phyloP scores from a whole-genome alignment of 2,329 filamentous ascomycete species.

The Ophiocordyceps sinensis region DNA sequence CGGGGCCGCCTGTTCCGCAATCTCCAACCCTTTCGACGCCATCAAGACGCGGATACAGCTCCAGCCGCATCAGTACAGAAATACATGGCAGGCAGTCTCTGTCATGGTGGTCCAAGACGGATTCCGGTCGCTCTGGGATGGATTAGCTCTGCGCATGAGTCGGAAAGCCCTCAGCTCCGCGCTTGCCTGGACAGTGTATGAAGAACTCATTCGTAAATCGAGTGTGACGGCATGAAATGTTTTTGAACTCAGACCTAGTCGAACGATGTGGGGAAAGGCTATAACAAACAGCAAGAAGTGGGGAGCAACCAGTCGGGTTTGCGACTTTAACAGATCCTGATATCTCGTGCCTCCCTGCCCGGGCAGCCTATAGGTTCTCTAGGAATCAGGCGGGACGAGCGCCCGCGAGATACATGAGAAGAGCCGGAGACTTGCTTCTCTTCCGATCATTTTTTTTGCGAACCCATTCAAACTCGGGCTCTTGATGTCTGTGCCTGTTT shows the following conservation, averaged over 20 bases:
- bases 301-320: no score
- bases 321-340: background rate
- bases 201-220: conserved; percentile 65
- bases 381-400: conserved; percentile 25
- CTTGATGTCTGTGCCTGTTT: conserved; percentile 24
- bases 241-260: background rate
- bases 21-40: conserved; percentile 94
- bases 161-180: conserved; percentile 87
- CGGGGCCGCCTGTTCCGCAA: conserved; percentile 66
- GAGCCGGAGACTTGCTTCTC: conserved; percentile 40
- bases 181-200: conserved; percentile 95
- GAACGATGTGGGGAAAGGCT: background rate
- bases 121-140: conserved; percentile 66
- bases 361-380: background rate
- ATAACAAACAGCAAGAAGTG: no score
- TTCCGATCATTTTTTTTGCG: conserved; percentile 39
- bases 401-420: conserved; percentile 44
- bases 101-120: conserved; percentile 78
- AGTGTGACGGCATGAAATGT: background rate
- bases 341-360: background rate
- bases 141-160: conserved; percentile 71
- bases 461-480: conserved; percentile 39
- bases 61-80: conserved; percentile 67
- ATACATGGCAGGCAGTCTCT: conserved; percentile 62
- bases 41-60: conserved; percentile 92